Base-by-base conservation (phyloP, 257 asterid species). In the Fraxinus pennsylvanica region DNA sequence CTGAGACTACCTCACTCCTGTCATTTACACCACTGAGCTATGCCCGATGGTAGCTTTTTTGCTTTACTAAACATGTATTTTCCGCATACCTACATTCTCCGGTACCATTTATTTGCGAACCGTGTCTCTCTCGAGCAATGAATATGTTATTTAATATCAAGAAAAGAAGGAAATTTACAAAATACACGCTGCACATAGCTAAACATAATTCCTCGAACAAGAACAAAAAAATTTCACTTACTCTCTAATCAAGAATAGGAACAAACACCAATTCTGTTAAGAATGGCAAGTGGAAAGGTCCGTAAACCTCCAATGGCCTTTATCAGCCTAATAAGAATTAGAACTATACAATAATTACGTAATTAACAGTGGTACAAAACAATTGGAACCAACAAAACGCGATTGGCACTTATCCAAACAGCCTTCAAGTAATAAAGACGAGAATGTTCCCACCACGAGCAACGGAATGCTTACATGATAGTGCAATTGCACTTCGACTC, bases 401-500 rank as follows among this genome's bases (percentile, higher is more conserved):
- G 79, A 77, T 63, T 68, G 27, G 65, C 75, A 78, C 80, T 80
- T 82, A 78, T 72, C 75, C 82, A 85, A 85, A 82, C 81, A 79
- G 52, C 74, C 77, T 74, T 79, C 63, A 57, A 30, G 81, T 76
- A 52, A 76, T 29, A 32, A 9, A 38, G 59, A 25, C 47, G 68
- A 61, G 33, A 32, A 27, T 61, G 61, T 50, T 70, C 78, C 65
- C 1, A 14, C 12, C 29, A 76, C 65, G 21, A 41, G 38, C 77
- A 52, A 36, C 59, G 19, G 66, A 7, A 27, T 68, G 79, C 78
- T 84, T 85, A 92, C 99, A 95, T 95, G 76, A 95, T 93, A 78
- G 83, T 80, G 91, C 99, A 95, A 72, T 95, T 95, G 83, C 99
- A 95, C 88, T 92, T 95, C 38, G 99, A 95, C 87, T 95, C 99